Base-by-base conservation (phyloP, 2,329 filamentous ascomycete species). In the Phaeophleospora eucalypticola region DNA sequence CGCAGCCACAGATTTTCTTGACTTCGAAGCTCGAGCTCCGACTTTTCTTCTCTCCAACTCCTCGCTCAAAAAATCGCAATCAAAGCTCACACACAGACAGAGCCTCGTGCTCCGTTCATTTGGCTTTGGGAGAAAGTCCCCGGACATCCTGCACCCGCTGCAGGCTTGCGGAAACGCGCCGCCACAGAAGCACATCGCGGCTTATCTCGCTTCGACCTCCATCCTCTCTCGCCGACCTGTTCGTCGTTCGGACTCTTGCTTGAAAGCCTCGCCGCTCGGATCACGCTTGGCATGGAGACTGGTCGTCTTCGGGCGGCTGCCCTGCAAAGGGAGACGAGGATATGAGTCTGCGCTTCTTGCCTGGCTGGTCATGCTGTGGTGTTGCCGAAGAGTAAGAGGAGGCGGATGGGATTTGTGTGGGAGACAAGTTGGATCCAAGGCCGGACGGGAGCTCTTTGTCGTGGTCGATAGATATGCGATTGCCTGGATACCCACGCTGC, bases 81-180 rank as follows among this genome's bases (percentile, higher is more conserved):
- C 89, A 86, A 95, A 96, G 91, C 90, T 89, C 74, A 89, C 87
- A 85, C 75, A 95, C 88, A 85, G 88, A 64, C 61, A 86, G 29
- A 63, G 61, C 69, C 62, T 63, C 61, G 63, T 62, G 63, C 65
- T 62, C 56, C 61, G 61, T 62, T 55, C 45, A 69, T 58, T 62
- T 59, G 56, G 90, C 90, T 96, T 96, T 93, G 89, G 91, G 91
- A 95, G 91, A 97, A 97, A 97, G 91, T 97, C 91, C 91, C 91
- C 91, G 91, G 91, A 96, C 90, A 84, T 55, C 74, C 79, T 78
- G 78, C 74, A 70, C 65, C 65, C 66, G 73, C 69, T 74, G 45
- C 54, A 76, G 74, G 68, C 72, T 70, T 80, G 90, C 89, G 88
- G 89, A 94, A 95, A 96, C 87, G 89, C 90, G 88, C 89, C 90